Conservation (phyloP, 495 filamentous ascomycete genomes). For the Cryomyces antarcticus region DNA sequence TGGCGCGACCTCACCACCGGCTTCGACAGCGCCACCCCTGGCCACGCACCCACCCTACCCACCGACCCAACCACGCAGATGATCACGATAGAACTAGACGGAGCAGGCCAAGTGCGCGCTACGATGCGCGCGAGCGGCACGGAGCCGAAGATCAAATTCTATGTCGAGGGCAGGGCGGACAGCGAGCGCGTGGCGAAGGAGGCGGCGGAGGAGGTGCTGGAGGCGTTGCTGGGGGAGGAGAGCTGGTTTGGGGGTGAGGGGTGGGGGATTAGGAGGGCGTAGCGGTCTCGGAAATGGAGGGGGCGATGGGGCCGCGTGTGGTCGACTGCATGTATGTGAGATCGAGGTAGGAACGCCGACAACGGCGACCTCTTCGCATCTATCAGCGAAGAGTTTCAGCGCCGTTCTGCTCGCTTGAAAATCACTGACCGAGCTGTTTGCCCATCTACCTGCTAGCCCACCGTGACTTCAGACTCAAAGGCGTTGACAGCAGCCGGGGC, state of each 20-base stretch:
- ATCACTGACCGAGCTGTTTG: too few relatives aligned
- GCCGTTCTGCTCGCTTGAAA: too few relatives aligned
- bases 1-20: constrained; percentile 53
- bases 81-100: constrained; percentile 49
- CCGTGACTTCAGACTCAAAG: too few relatives aligned
- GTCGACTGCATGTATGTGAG: too few relatives aligned
- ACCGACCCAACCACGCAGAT: constrained; percentile 41
- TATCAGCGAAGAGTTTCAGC: too few relatives aligned
- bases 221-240: constrained; percentile 27
- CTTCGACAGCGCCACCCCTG: constrained; percentile 35
- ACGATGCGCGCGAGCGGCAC: constrained; percentile 51
- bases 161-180: constrained; percentile 16
- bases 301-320: too few relatives aligned
- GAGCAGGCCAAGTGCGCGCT: constrained; percentile 31
- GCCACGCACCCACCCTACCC: constrained; percentile 36
- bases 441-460: too few relatives aligned
- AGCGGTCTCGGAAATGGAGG: too few relatives aligned
- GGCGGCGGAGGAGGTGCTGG: constrained; percentile 32
- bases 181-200: constrained; percentile 24
- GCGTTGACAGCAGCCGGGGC: too few relatives aligned
- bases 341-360: too few relatives aligned
- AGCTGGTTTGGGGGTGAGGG: constrained; percentile 25
- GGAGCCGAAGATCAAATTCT: constrained; percentile 35
- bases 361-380: too few relatives aligned
- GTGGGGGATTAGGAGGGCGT: too few relatives aligned